Percentiles rank a stretch among this genome's conserved stretches.
phyloP scores from a whole-genome alignment of 2,329 filamentous ascomycete genomes.

The Chrysosporium queenslandicum region DNA sequence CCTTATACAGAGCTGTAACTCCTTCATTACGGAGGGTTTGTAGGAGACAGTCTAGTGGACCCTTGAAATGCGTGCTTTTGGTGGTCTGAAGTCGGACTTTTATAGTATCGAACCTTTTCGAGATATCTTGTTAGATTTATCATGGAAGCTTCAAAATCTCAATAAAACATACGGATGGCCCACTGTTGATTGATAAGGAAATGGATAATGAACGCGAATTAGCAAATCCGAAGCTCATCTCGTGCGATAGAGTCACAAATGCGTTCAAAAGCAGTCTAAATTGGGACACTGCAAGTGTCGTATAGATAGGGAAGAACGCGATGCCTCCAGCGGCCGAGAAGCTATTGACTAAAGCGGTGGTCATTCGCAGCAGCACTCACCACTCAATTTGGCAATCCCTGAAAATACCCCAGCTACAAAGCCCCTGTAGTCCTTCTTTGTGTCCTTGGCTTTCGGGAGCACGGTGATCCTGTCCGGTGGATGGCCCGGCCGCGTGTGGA shows the following conservation, averaged over 20 bases:
- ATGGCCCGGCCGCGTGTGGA: not conserved
- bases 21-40: conserved; percentile 83
- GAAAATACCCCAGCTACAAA: conserved; percentile 96
- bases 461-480: not conserved
- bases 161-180: conserved; percentile 47
- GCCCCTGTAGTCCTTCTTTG: conserved; percentile 64
- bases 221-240: conserved; percentile 5
- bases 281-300: too few relatives aligned
- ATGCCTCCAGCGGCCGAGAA: not conserved
- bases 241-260: not conserved
- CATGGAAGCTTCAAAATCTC: not conserved
- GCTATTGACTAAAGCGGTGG: not conserved
- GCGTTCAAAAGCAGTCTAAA: not conserved
- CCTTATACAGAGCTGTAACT: conserved; percentile 79
- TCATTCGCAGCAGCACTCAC: conserved; percentile 42
- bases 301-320: not conserved
- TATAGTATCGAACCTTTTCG: conserved; percentile 73
- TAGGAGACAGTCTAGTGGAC: conserved; percentile 73
- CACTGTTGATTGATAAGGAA: conserved; percentile 30
- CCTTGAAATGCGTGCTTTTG: conserved; percentile 63
- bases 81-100: conserved; percentile 94
- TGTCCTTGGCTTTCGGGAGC: not conserved
- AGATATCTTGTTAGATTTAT: conserved; percentile 3
- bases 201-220: not conserved
- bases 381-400: conserved; percentile 78